Evolutionary conservation across 768 basidiomycete species (phyloP).

Genomic region (Lactarius pseudohatsudake): DNA sequence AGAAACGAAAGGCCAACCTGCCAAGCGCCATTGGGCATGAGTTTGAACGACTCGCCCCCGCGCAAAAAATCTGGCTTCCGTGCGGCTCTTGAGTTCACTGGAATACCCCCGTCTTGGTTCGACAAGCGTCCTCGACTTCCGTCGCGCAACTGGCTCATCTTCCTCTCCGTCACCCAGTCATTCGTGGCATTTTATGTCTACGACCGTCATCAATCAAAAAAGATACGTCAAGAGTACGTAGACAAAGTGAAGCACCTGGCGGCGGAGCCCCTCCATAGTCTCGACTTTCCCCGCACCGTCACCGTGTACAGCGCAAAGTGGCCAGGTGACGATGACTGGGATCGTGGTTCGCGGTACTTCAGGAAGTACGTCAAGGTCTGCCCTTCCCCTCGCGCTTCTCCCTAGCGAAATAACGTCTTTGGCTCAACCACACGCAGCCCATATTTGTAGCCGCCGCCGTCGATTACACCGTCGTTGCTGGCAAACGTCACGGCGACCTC

Average conservation of each 20-base stretch:
- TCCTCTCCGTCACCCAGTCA: conserved; percentile 73
- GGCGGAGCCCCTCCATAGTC: conserved; percentile 60
- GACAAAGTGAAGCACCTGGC: conserved; percentile 78
- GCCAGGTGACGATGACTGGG: conserved; percentile 93
- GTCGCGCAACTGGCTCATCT: conserved; percentile 93
- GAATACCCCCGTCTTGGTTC: conserved; percentile 71
- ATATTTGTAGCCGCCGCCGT: conserved; percentile 91
- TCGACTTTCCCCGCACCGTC: conserved; percentile 74
- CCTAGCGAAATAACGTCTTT: conserved; percentile 22
- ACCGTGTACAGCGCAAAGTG: conserved; percentile 87
- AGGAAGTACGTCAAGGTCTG: conserved; percentile 96
- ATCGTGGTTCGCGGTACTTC: conserved; percentile 84
- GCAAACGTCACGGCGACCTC: conserved; percentile 84
- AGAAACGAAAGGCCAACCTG: not conserved
- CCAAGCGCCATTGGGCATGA: conserved; percentile 5
- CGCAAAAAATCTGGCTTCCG: conserved; percentile 52
- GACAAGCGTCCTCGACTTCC: conserved; percentile 84
- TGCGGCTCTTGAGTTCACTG: conserved; percentile 64
- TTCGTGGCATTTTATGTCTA: conserved; percentile 75
- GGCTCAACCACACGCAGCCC: conserved; percentile 53
- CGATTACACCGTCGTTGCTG: conserved; percentile 83
- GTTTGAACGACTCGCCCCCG: conserved; percentile 12
- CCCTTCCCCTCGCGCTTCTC: conserved; percentile 13
- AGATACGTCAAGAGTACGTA: conserved; percentile 74
- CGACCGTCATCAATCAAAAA: conserved; percentile 80